Conservation (phyloP, 148 eudicot species). For the Cornus controversa region DNA sequence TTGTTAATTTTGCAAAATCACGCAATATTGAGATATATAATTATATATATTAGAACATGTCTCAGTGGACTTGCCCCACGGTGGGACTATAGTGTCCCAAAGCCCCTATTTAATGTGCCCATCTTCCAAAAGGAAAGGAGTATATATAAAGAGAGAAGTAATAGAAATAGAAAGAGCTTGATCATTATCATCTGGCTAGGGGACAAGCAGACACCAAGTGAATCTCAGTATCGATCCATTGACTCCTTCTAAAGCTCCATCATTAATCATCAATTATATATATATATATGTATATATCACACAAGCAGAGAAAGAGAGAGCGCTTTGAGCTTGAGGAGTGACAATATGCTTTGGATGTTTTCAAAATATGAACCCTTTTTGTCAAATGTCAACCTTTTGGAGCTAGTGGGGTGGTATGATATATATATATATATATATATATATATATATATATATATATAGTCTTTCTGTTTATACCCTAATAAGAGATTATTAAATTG, state of each 20-base stretch:
- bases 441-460: no score
- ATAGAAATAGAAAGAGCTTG: not conserved
- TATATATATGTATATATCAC: not conserved
- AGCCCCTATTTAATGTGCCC: not conserved
- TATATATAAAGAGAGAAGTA: not conserved
- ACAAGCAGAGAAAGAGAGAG: not conserved
- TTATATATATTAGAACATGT: no score
- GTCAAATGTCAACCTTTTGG: conserved; percentile 37
- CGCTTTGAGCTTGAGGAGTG: not conserved
- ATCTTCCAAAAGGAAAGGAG: not conserved
- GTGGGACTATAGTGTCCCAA: conserved; percentile 20
- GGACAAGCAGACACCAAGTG: conserved; percentile 31
- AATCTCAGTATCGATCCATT: conserved; percentile 7
- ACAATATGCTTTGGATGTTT: conserved; percentile 35
- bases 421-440: no score
- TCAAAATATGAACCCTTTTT: conserved; percentile 22
- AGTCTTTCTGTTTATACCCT: no score
- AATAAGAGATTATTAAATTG: no score
- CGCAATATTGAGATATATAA: no score
- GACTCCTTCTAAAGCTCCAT: conserved; percentile 13
- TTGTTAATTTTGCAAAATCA: conserved; percentile 29
- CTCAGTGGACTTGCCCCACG: conserved; percentile 30
- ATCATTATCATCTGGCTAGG: conserved; percentile 13
- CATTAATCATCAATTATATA: conserved; percentile 10
- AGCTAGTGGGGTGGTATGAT: not conserved